Conservation (phyloP, 805 yeast species). For the Candida xyloterini region DNA sequence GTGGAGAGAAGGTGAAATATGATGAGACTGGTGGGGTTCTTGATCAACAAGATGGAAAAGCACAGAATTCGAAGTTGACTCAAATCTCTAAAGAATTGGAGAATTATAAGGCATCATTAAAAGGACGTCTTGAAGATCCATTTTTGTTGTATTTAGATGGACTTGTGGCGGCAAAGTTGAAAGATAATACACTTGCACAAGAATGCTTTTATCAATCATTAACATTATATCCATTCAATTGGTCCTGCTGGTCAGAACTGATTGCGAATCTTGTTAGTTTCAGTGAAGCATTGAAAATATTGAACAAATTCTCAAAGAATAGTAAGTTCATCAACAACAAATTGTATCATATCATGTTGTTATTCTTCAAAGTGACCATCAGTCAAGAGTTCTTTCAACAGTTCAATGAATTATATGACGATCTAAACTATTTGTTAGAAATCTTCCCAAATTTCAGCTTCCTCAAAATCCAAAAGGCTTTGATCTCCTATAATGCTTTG, state of each 20-base stretch:
- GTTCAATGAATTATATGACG: slow-evolving; percentile 47
- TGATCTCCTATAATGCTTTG: slow-evolving; percentile 77
- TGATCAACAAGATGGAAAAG: slow-evolving; percentile 36
- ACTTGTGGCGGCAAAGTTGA: slow-evolving; percentile 57
- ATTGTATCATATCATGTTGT: slow-evolving; percentile 30
- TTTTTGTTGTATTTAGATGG: slow-evolving; percentile 75
- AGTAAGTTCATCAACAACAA: slow-evolving; percentile 31
- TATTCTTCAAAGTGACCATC: slow-evolving; percentile 62
- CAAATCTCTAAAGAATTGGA: slow-evolving; percentile 44
- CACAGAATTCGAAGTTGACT: slow-evolving; percentile 30
- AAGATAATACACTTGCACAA: slow-evolving; percentile 60
- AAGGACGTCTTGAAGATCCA: slow-evolving; percentile 40
- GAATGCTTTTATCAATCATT: slow-evolving; percentile 59
- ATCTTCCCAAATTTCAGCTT: slow-evolving; percentile 73
- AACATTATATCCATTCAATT: slow-evolving; percentile 72
- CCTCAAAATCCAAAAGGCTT: slow-evolving; percentile 76
- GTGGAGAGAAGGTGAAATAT: slow-evolving; percentile 73
- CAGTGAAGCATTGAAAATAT: slow-evolving; percentile 52
- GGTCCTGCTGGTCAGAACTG: slow-evolving; percentile 92
- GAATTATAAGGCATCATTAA: slow-evolving; percentile 21
- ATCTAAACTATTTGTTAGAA: slow-evolving; percentile 45
- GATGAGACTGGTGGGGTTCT: slow-evolving; percentile 72
- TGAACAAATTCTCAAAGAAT: slow-evolving; percentile 38
- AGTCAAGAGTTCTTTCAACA: slow-evolving; percentile 79
- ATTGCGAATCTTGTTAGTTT: slow-evolving; percentile 55